Evolutionary conservation across 352 stramenopile species (phyloP), one percentile per base, ranked within the genome.

Genomic region (Phytopythium sindhum): DNA sequence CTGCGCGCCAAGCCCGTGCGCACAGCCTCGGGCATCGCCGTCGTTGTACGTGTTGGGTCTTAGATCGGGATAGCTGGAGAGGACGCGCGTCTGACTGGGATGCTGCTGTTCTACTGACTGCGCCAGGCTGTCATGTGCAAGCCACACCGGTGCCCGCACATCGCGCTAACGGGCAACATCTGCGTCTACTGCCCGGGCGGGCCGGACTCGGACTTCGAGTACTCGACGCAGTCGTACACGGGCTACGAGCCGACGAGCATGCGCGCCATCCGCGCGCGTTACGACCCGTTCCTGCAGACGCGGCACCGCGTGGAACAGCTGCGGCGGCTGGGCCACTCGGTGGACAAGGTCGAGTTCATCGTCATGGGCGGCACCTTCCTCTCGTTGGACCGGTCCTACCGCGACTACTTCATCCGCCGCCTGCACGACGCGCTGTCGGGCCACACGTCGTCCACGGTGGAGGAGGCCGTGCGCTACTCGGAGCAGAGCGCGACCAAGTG

Each of bases 341-440:
- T 98, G 14, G 96, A 99, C 74, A 99, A 99, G 81, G 82, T 91
- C 65, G 97, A 99, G 72, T 99, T 98, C 67, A 98, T 99, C 64
- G 95, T 99, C 55, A 98, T 99, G 96, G 97, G 97, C 39, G 97
- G 97, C 54, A 99, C 97, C 39, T 99, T 99, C 77, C 80, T 98
- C 52, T 98, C 86, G 65, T 77, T 99, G 26, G 91, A 98, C 69
- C 82, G 86, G 44, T 74, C 79, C 8, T 99, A 99, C 71, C 95
- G 97, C 51, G 96, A 99, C 80, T 98, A 91, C 50, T 99, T 99
- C 64, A 98, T 99, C 71, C 84, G 93, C 5, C 98, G 97, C 69
- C 70, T 99, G 28, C 96, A 99, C 61, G 96, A 99, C 78, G 95
- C 97, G 24, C 74, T 99, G 19, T 97, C 86, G 31, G 96, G 96